These are phyloP conservation scores for Monosporozyma siamensis DNA, from an alignment of 805 yeast species.

Conservation along the genomic window DNA sequence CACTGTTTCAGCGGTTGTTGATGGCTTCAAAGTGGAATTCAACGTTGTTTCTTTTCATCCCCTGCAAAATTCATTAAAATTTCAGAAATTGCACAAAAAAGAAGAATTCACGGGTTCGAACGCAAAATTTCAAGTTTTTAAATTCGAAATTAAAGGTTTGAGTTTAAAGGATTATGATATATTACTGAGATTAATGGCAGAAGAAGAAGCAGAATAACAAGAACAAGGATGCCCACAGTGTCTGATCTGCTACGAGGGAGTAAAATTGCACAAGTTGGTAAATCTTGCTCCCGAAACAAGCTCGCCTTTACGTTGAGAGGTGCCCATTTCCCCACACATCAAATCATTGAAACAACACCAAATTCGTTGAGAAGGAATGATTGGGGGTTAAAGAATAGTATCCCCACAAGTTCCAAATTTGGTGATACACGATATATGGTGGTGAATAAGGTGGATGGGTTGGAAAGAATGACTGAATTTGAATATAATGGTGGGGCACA, in stretches of 20 bases:
- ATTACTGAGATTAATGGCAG: no score
- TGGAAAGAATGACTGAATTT: slow-evolving; percentile 59
- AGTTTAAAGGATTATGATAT: no score
- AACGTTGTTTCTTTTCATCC: no score
- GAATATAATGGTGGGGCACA: slow-evolving; percentile 50
- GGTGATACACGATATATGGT: slow-evolving; percentile 48
- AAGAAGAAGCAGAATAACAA: background rate
- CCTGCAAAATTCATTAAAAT: no score
- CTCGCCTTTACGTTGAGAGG: slow-evolving; percentile 4
- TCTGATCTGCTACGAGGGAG: slow-evolving; percentile 15
- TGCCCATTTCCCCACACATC: slow-evolving; percentile 50
- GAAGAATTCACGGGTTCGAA: no score
- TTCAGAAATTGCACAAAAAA: no score
- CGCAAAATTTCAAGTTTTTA: no score
- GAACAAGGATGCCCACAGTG: background rate
- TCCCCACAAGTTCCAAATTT: slow-evolving; percentile 40
- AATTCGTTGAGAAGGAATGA: slow-evolving; percentile 55
- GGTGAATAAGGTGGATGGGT: slow-evolving; percentile 56
- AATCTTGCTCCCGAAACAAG: slow-evolving; percentile 2
- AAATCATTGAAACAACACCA: slow-evolving; percentile 59
- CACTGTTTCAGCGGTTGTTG: slow-evolving; percentile 15
- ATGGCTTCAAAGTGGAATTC: no score
- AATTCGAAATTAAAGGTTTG: no score
- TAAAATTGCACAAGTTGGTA: slow-evolving; percentile 30
- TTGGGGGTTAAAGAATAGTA: slow-evolving; percentile 64